Base-by-base conservation (phyloP, 2,329 filamentous ascomycete genomes). In the Blumeria graminis region DNA sequence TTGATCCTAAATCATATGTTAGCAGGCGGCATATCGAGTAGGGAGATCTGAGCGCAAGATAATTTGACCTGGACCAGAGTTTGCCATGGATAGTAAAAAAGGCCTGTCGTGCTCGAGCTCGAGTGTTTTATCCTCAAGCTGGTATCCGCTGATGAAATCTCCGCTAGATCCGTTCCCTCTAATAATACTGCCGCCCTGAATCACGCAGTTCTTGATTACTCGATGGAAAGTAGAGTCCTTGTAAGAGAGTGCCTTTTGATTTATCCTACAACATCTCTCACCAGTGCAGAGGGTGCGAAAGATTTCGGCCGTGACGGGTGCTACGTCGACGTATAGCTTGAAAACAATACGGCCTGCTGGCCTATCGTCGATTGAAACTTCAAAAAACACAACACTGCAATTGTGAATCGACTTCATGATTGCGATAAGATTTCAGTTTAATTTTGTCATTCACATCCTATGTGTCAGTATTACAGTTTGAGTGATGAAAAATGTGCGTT, bases 161-260 rank as follows among this genome's bases (percentile, higher is more conserved):
- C 90, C 92, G 61, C 92, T 92, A 32, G 90, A 96, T 61, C 90
- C 92, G 68, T 96, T 90, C 68, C 86, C 87, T 57, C 80, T 82
- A 53, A 92, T 96, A 69, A 98, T 96, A 70, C 96, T 92, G 70
- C 92, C 90, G 66, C 92, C 89, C 73, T 95, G 85, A 66, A 95
- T 92, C 90, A 96, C 96, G 72, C 96, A 96, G 65, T 86, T 79
- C 76, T 95, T 95, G 74, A 96, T 96, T 61, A 96, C 85, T 55
- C 90, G 85, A 74, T 96, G 90, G 76, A 96, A 96, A 63, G 73
- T 74, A 59, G 86, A 93, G 63, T 86, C 84, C 75, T 95, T 94
- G 79, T 87, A 98, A 74, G 86, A 84, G 56, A 98, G 77, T 50
- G 83, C 84, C 72, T 89, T 89, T 68, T 88, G 88, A 35, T 78